A percentile compares a stretch with the other conserved stretches of the same genome.
These are phyloP conservation scores for Fusarium luffae DNA, from an alignment of 2,329 filamentous ascomycete species.

Conservation along the genomic window DNA sequence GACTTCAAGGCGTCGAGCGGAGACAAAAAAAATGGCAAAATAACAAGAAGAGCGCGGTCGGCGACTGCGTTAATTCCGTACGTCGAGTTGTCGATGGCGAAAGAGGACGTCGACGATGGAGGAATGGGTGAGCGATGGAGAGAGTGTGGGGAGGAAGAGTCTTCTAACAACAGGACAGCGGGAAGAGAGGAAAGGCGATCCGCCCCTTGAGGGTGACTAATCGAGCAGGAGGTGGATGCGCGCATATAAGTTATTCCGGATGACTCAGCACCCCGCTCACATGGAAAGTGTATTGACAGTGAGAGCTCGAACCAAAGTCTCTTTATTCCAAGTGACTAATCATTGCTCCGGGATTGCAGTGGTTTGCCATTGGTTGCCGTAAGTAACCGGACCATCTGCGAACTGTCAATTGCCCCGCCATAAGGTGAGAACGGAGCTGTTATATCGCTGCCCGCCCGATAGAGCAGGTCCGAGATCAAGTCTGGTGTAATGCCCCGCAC, in stretches of 20 bases:
- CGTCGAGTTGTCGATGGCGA: constrained; percentile 35
- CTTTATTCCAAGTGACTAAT: constrained; percentile 40
- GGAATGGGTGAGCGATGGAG: constrained; percentile 21
- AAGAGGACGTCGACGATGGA: constrained; percentile 27
- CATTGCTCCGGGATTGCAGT: constrained; percentile 6
- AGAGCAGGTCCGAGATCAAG: constrained; percentile 44
- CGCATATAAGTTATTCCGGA: constrained; percentile 25
- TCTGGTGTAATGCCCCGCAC: constrained; percentile 60
- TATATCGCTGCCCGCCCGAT: constrained; percentile 41
- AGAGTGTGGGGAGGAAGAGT: constrained; percentile 41
- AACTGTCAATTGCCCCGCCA: constrained; percentile 43
- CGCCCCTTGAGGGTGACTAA: constrained; percentile 33
- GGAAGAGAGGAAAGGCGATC: constrained; percentile 15
- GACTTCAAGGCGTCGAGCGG: background rate
- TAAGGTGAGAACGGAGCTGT: constrained; percentile 38
- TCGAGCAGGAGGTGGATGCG: background rate
- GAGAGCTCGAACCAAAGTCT: background rate
- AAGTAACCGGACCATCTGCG: constrained; percentile 42
- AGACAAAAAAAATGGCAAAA: background rate
- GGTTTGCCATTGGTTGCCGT: constrained; percentile 46
- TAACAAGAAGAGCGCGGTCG: constrained; percentile 1
- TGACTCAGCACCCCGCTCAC: constrained; percentile 1
- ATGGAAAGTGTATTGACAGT: background rate
- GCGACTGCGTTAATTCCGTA: constrained; percentile 16
- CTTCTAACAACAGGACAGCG: constrained; percentile 21